Conservation (phyloP, 1,284 basidiomycete genomes). For the Singerocomus rubriflavus region DNA sequence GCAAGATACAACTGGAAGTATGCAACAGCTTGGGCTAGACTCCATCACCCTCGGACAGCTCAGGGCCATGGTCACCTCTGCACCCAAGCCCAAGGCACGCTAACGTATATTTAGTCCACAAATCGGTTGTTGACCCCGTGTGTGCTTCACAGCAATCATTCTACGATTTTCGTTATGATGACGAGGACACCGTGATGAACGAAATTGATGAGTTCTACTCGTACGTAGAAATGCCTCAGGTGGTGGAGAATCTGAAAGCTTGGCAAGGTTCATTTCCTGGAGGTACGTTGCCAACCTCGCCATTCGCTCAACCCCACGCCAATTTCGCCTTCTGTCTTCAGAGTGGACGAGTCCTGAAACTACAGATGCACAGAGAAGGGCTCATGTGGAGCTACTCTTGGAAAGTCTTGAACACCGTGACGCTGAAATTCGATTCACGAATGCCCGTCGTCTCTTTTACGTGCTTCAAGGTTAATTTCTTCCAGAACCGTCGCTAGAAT, state of each 20-base stretch:
- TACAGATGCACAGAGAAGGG: slow-evolving; percentile 55
- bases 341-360: slow-evolving; percentile 73
- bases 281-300: slow-evolving; percentile 44
- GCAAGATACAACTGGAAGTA: slow-evolving; percentile 19
- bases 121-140: slow-evolving; percentile 12
- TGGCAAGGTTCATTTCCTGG: slow-evolving; percentile 83
- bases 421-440: slow-evolving; percentile 79
- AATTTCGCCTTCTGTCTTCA: slow-evolving; percentile 30
- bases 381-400: slow-evolving; percentile 76
- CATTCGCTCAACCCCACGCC: not conserved
- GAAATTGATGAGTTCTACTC: slow-evolving; percentile 99
- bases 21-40: slow-evolving; percentile 45
- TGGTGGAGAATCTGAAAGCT: slow-evolving; percentile 82
- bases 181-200: slow-evolving; percentile 92
- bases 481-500: slow-evolving; percentile 4
- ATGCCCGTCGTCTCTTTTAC: slow-evolving; percentile 86
- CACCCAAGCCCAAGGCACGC: slow-evolving; percentile 73
- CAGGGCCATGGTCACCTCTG: slow-evolving; percentile 66
- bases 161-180: slow-evolving; percentile 91
- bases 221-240: slow-evolving; percentile 92
- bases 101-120: slow-evolving; percentile 9
- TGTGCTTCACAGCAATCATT: slow-evolving; percentile 62
- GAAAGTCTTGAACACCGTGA: slow-evolving; percentile 85
- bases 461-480: slow-evolving; percentile 75
- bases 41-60: slow-evolving; percentile 83